Evolutionary conservation across 1,139 yeast genomes (phyloP).

Genomic region (Suhomyces kunorum): DNA sequence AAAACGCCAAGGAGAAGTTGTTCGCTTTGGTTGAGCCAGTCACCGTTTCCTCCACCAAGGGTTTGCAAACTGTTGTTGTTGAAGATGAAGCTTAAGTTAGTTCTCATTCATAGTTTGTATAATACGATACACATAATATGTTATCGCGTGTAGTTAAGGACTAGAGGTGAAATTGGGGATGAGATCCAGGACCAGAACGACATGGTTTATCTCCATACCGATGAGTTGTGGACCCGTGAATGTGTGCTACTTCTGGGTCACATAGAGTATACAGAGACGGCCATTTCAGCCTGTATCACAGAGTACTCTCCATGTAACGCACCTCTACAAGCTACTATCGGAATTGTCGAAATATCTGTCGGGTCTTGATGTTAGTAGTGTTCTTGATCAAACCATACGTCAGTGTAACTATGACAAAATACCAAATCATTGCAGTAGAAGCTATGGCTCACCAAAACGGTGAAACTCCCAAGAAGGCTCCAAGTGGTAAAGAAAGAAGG

Average conservation of each 20-base stretch:
- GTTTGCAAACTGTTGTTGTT: conserved; percentile 96
- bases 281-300: too few species aligned
- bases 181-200: neutral
- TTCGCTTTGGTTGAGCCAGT: conserved; percentile 99
- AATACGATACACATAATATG: conserved; percentile 15
- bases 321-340: neutral
- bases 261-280: too few species aligned
- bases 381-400: conserved; percentile 23
- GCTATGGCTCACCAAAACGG: conserved; percentile 46
- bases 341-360: too few species aligned
- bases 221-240: too few species aligned
- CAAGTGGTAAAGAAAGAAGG: conserved; percentile 35
- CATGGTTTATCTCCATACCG: too few species aligned
- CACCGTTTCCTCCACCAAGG: conserved; percentile 91
- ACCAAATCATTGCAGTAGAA: conserved; percentile 51
- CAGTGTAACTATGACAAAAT: conserved; percentile 56
- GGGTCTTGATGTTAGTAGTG: conserved; percentile 7
- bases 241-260: too few species aligned
- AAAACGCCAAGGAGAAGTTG: conserved; percentile 97
- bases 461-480: conserved; percentile 40
- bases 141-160: neutral
- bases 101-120: conserved; percentile 16
- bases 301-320: neutral
- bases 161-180: neutral
- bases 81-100: conserved; percentile 68